phyloP scores from a whole-genome alignment of 2,329 filamentous ascomycete genomes.

The Rutstroemia sydowiana region DNA sequence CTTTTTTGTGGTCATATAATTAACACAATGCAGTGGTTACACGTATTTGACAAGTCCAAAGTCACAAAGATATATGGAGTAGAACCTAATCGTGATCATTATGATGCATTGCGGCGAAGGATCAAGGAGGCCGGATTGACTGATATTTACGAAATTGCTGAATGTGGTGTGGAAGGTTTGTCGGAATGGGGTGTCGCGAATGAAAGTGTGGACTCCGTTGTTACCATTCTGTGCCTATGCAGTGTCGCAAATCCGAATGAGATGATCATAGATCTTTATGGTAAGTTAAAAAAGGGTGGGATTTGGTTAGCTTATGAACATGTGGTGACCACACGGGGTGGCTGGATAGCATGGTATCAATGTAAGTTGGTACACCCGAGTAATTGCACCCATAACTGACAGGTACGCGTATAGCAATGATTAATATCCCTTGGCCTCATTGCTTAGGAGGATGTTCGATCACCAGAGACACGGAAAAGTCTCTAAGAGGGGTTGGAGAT shows the following conservation, averaged over 20 bases:
- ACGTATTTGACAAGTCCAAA: slow-evolving; percentile 9
- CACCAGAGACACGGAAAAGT: slow-evolving; percentile 23
- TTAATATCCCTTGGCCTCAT: slow-evolving; percentile 25
- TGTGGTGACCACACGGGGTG: slow-evolving; percentile 18
- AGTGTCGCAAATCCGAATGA: slow-evolving; percentile 18
- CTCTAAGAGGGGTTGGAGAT: slow-evolving; percentile 19
- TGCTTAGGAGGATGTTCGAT: slow-evolving; percentile 25
- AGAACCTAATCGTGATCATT: slow-evolving; percentile 53
- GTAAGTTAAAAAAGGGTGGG: slow-evolving; percentile 23
- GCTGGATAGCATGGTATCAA: slow-evolving; percentile 22
- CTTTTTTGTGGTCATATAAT: slow-evolving; percentile 43
- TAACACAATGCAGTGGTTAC: slow-evolving; percentile 30
- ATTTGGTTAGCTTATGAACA: slow-evolving; percentile 28
- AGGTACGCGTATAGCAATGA: slow-evolving; percentile 11
- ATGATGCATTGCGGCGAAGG: slow-evolving; percentile 39
- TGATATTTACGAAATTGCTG: slow-evolving; percentile 53
- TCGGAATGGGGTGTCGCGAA: slow-evolving; percentile 35
- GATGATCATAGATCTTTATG: slow-evolving; percentile 24
- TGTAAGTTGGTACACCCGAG: slow-evolving; percentile 15
- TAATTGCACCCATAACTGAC: slow-evolving; percentile 4
- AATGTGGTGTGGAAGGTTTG: slow-evolving; percentile 55
- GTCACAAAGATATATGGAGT: slow-evolving; percentile 49
- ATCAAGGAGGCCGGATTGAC: slow-evolving; percentile 46
- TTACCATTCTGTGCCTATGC: slow-evolving; percentile 27
- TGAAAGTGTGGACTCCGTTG: slow-evolving; percentile 29